A percentile compares a stretch with the other conserved stretches of the same genome.
phyloP scores from a whole-genome alignment of 2,329 filamentous ascomycete species.

The Lachnellula occidentalis region DNA sequence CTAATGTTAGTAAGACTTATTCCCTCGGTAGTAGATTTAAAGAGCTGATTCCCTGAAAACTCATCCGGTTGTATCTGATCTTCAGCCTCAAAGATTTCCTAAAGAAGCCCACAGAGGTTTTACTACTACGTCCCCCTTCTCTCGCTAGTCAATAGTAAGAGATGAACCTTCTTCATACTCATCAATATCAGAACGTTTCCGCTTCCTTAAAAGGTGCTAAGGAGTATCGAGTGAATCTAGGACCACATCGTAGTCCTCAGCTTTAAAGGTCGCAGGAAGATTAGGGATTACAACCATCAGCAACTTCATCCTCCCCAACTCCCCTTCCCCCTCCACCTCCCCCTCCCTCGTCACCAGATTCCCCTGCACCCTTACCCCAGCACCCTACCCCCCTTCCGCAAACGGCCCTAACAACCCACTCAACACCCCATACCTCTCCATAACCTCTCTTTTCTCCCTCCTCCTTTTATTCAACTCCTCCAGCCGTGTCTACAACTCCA shows the following conservation, averaged over 20 bases:
- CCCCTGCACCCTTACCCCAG: conserved; percentile 63
- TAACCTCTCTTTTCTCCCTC: conserved; percentile 34
- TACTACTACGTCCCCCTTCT: conserved; percentile 73
- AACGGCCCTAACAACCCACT: conserved; percentile 48
- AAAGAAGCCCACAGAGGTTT: conserved; percentile 63
- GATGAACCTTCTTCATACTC: conserved; percentile 53
- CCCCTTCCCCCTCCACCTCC: too few species aligned
- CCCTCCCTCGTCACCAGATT: conserved; percentile 48
- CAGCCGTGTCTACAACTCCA: conserved; percentile 44
- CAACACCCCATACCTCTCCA: conserved; percentile 45
- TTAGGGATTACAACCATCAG: conserved; percentile 26
- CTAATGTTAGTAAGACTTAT: conserved; percentile 60
- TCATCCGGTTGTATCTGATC: conserved; percentile 55
- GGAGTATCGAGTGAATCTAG: conserved; percentile 26
- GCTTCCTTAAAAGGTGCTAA: conserved; percentile 35
- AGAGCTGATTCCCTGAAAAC: conserved; percentile 40
- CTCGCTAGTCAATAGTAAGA: conserved; percentile 69
- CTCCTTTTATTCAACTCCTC: conserved; percentile 44
- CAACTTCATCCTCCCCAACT: too few species aligned
- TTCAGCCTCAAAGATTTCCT: conserved; percentile 72
- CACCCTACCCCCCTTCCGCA: conserved; percentile 37
- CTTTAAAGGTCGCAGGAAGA: conserved; percentile 18
- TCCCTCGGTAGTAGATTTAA: conserved; percentile 51
- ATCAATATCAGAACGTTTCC: conserved; percentile 45
- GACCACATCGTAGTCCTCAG: conserved; percentile 26